Conservation (phyloP, 768 basidiomycete genomes). For the Ramaria sp. region DNA sequence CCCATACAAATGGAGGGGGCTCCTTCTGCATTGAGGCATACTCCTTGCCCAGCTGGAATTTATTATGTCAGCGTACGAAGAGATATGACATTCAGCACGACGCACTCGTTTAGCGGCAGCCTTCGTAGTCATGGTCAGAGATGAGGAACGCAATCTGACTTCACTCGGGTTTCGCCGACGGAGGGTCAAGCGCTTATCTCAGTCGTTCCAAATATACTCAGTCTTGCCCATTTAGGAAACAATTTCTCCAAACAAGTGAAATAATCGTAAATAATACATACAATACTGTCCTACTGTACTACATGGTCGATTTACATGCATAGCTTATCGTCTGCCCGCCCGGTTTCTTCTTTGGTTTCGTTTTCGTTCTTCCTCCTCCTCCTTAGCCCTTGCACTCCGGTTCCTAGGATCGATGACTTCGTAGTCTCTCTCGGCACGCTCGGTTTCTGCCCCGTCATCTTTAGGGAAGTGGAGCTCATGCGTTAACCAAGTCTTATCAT, state of each 20-base stretch:
- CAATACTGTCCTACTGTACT: too few relatives aligned
- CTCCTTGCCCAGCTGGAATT: constrained; percentile 67
- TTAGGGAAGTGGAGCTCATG: constrained; percentile 72
- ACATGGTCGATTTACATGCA: not conserved
- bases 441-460: constrained; percentile 62
- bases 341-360: constrained; percentile 4
- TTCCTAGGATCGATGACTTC: constrained; percentile 82
- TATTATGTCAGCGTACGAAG: constrained; percentile 3
- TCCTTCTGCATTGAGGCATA: constrained; percentile 85
- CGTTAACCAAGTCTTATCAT: constrained; percentile 62
- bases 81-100: not conserved
- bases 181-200: too few relatives aligned
- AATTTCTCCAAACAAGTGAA: too few relatives aligned
- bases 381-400: constrained; percentile 59
- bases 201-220: too few relatives aligned
- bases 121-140: constrained; percentile 61
- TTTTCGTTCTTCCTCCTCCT: constrained; percentile 68
- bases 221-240: not conserved
- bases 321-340: not conserved
- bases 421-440: constrained; percentile 75
- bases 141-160: not conserved
- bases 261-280: too few relatives aligned
- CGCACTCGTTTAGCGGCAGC: constrained; percentile 76
- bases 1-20: constrained; percentile 95
- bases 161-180: not conserved